phyloP scores from a whole-genome alignment of 1,284 basidiomycete genomes.

The Austroboletus rostrupii region DNA sequence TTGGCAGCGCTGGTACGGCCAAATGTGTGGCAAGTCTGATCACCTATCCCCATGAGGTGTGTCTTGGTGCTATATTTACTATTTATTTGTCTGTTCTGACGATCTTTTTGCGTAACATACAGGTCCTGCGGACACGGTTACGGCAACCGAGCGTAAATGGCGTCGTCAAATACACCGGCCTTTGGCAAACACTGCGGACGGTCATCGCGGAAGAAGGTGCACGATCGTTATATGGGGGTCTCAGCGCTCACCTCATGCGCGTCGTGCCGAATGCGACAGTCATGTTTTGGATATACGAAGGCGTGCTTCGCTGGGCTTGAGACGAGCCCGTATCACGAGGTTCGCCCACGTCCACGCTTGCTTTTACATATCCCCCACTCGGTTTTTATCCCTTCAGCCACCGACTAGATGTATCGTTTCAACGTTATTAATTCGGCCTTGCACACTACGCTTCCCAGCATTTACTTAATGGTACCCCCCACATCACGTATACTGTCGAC shows the following conservation, averaged over 20 bases:
- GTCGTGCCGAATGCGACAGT: slow-evolving; percentile 97
- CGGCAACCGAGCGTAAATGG: slow-evolving; percentile 80
- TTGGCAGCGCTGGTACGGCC: slow-evolving; percentile 89
- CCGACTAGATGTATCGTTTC: slow-evolving; percentile 18
- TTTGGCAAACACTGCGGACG: slow-evolving; percentile 81
- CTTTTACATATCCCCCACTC: neutral
- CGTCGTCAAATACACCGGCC: slow-evolving; percentile 81
- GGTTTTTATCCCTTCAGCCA: neutral
- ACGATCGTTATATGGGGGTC: slow-evolving; percentile 83
- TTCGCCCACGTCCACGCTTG: neutral
- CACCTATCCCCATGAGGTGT: slow-evolving; percentile 95
- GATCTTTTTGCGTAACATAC: neutral
- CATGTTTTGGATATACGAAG: slow-evolving; percentile 90
- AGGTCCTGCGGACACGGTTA: slow-evolving; percentile 90
- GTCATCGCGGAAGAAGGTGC: slow-evolving; percentile 90
- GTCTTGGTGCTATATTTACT: slow-evolving; percentile 11
- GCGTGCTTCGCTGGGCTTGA: slow-evolving; percentile 55
- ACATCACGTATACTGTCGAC: slow-evolving; percentile 10
- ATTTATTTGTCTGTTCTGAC: neutral
- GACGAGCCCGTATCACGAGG: too few relatives aligned
- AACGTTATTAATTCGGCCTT: slow-evolving; percentile 14
- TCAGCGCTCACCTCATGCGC: slow-evolving; percentile 92
- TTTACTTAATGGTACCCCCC: slow-evolving; percentile 9
- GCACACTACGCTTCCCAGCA: neutral
- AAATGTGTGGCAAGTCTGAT: slow-evolving; percentile 92